A percentile compares a stretch with the other conserved stretches of the same genome.
These are phyloP conservation scores for Puya raimondii DNA, from an alignment of 176 grass and related monocot species.

Conservation along the genomic window DNA sequence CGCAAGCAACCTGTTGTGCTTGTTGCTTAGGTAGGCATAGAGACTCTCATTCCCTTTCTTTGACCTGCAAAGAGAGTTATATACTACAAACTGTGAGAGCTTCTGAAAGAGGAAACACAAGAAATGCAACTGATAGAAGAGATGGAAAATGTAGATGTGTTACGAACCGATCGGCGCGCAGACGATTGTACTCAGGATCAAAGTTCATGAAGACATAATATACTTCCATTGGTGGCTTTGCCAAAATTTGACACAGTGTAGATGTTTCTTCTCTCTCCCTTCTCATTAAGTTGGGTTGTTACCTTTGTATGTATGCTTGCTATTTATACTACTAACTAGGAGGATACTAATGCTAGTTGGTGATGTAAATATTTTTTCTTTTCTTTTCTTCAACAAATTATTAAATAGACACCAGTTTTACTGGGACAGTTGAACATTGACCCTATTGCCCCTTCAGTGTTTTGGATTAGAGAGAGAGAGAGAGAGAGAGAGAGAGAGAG, in stretches of 20 bases:
- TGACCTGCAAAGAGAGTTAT: slow-evolving; percentile 30
- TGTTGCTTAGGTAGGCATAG: slow-evolving; percentile 73
- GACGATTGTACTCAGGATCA: slow-evolving; percentile 74
- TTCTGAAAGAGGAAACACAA: slow-evolving; percentile 5
- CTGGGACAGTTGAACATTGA: too few species aligned
- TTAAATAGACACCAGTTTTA: too few species aligned
- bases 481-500: too few species aligned
- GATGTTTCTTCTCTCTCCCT: background rate
- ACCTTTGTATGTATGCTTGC: background rate
- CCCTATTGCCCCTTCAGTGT: too few species aligned
- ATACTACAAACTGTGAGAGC: background rate
- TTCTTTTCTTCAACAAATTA: too few species aligned
- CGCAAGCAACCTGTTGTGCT: slow-evolving; percentile 75
- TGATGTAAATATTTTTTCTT: background rate
- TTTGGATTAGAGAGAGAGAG: too few species aligned
- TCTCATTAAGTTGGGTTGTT: background rate
- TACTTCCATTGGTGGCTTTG: slow-evolving; percentile 52
- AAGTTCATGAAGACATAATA: slow-evolving; percentile 99
- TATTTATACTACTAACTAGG: background rate
- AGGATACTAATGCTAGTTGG: background rate
- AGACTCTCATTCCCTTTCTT: slow-evolving; percentile 65
- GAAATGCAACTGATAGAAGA: background rate
- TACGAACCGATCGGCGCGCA: slow-evolving; percentile 56
- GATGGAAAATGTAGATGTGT: background rate
- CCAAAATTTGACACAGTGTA: slow-evolving; percentile 12